These are phyloP conservation scores for Cucumis melo DNA, from an alignment of 306 rosid species.

Conservation along the genomic window DNA sequence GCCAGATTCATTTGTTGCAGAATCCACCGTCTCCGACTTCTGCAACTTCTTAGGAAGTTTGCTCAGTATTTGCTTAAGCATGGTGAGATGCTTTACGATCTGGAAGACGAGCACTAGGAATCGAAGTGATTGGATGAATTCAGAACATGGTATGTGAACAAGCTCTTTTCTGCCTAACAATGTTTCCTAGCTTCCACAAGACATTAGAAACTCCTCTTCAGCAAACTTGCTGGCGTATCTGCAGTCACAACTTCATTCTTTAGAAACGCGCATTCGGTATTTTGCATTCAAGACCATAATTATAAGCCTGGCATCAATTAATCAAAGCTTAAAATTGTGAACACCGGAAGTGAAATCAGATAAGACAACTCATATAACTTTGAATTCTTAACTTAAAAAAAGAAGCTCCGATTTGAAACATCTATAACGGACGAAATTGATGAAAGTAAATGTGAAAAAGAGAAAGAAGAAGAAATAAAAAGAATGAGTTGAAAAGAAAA, in stretches of 20 bases:
- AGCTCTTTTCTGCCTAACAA: not conserved
- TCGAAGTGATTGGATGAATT: slow-evolving; percentile 3
- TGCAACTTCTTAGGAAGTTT: slow-evolving; percentile 75
- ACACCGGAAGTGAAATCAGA: not conserved
- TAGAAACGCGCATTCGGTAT: not conserved
- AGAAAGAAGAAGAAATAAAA: not conserved
- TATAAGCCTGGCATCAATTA: not conserved
- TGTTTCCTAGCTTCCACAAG: not conserved
- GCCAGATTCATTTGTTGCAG: slow-evolving; percentile 55
- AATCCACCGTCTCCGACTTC: slow-evolving; percentile 53
- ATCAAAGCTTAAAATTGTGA: not conserved
- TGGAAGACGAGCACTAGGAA: slow-evolving; percentile 19
- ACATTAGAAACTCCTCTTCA: not conserved
- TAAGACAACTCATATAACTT: not conserved
- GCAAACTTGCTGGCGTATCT: not conserved
- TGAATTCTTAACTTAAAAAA: not conserved
- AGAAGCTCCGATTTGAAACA: not conserved
- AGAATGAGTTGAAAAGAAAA: not conserved
- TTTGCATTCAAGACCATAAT: not conserved
- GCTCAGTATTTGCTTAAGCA: slow-evolving; percentile 88
- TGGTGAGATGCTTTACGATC: slow-evolving; percentile 29
- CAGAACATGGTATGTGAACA: not conserved
- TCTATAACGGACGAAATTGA: not conserved
- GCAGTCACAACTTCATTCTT: not conserved
- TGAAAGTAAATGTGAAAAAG: not conserved